Evolutionary conservation across 768 basidiomycete genomes (phyloP).

Genomic region (Rhizopogon vesiculosus): DNA sequence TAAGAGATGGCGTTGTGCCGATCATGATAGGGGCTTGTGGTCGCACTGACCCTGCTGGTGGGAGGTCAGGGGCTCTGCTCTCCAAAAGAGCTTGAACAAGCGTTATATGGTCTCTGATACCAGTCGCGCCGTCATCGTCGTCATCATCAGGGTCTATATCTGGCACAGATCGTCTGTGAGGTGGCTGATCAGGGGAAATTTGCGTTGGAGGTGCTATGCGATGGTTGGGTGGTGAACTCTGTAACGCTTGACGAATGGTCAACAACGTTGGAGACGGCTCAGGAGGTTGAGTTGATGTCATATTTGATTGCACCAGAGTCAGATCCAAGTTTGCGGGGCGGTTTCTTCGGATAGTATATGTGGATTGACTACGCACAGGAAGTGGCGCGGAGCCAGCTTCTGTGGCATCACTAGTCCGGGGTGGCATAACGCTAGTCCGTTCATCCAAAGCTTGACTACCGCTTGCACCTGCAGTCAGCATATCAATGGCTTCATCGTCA

Average conservation of each 20-base stretch:
- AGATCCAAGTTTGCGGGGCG: conserved; percentile 72
- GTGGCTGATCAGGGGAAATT: conserved; percentile 17
- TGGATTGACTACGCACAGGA: conserved; percentile 24
- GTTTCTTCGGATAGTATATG: conserved; percentile 37
- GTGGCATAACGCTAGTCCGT: conserved; percentile 57
- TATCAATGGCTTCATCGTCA: conserved; percentile 83
- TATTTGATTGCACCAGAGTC: conserved; percentile 33
- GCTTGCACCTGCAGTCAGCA: conserved; percentile 76
- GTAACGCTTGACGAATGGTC: conserved; percentile 61
- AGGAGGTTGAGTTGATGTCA: conserved; percentile 30
- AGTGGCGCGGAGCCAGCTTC: conserved; percentile 15
- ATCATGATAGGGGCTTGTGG: conserved; percentile 70
- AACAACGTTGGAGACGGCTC: conserved; percentile 61
- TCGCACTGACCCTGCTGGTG: conserved; percentile 61
- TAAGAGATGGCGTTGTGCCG: conserved; percentile 34
- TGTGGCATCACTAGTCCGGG: conserved; percentile 24
- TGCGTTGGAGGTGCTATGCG: conserved; percentile 16
- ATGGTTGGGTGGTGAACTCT: conserved; percentile 36
- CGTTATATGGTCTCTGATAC: conserved; percentile 57
- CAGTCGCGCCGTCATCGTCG: conserved; percentile 39
- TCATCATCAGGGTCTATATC: conserved; percentile 52
- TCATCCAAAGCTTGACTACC: conserved; percentile 82
- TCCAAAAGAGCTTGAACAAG: conserved; percentile 73
- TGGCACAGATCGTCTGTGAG: conserved; percentile 33
- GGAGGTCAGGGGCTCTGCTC: conserved; percentile 71